Percentiles rank a stretch among this genome's conserved stretches.
These are phyloP conservation scores for Salvia sclarea DNA, from an alignment of 305 asterid species.

Conservation along the genomic window DNA sequence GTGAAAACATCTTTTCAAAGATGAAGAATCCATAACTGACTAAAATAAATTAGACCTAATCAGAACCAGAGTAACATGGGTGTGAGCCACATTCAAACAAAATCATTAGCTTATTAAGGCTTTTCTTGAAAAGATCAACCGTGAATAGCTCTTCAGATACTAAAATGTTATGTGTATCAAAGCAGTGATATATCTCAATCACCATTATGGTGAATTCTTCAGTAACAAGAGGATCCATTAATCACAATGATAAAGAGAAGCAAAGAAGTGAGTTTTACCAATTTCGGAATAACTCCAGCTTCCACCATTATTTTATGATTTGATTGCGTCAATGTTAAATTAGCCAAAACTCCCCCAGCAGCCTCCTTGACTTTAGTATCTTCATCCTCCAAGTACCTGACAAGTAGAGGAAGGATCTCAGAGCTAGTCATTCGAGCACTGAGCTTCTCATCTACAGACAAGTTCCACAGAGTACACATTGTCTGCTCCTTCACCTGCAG, in stretches of 20 bases:
- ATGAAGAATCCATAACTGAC: background rate
- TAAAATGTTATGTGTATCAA: background rate
- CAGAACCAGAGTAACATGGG: background rate
- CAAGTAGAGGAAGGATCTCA: conserved; percentile 64
- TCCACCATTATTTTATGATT: conserved; percentile 71
- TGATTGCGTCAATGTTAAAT: conserved; percentile 55
- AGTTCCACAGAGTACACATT: conserved; percentile 70
- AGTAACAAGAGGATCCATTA: conserved; percentile 16
- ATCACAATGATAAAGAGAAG: conserved; percentile 13
- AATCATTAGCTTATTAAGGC: background rate
- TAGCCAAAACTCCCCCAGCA: conserved; percentile 75
- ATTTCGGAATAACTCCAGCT: conserved; percentile 71
- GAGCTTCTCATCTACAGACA: conserved; percentile 74
- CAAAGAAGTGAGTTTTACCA: conserved; percentile 55
- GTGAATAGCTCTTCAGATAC: background rate
- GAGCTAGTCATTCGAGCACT: conserved; percentile 50
- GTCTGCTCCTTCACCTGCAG: conserved; percentile 87
- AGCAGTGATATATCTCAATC: conserved; percentile 15
- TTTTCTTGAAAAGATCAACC: background rate
- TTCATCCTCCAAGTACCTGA: conserved; percentile 72
- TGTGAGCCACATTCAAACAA: background rate
- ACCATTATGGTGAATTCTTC: conserved; percentile 16
- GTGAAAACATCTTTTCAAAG: background rate
- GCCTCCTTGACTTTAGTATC: conserved; percentile 68
- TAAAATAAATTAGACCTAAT: background rate